phyloP scores from a whole-genome alignment of 371 early-diverging fungal species.

The Mortierella sp. region DNA sequence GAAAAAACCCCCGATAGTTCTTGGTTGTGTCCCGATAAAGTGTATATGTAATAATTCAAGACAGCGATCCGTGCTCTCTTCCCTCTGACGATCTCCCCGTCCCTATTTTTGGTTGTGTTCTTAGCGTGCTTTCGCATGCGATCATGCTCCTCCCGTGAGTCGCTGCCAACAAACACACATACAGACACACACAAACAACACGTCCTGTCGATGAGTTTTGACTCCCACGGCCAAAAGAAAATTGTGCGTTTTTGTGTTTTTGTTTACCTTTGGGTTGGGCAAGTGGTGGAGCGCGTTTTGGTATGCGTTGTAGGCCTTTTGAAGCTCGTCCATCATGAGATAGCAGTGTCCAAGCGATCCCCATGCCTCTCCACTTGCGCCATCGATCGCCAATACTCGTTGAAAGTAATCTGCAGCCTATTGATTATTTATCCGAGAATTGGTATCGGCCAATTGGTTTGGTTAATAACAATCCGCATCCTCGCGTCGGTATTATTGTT shows the following conservation, averaged over 20 bases:
- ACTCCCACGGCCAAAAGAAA: conserved; percentile 16
- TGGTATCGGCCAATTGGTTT: too few species aligned
- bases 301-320: conserved; percentile 93
- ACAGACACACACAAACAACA: not conserved
- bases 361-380: conserved; percentile 92
- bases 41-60: not conserved
- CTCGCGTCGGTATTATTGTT: not conserved
- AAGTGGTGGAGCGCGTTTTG: conserved; percentile 94
- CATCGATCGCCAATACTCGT: conserved; percentile 86
- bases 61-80: conserved; percentile 3
- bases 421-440: not conserved
- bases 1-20: too few species aligned
- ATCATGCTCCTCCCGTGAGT: not conserved
- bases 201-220: not conserved
- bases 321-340: conserved; percentile 94
- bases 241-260: conserved; percentile 79
- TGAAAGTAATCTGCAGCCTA: conserved; percentile 93
- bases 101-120: not conserved
- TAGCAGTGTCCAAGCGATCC: conserved; percentile 95
- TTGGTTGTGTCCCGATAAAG: not conserved
- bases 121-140: not conserved
- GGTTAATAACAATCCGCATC: not conserved
- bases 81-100: not conserved
- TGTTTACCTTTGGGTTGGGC: conserved; percentile 83
- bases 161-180: not conserved